Evolutionary conservation across 2,329 filamentous ascomycete species (phyloP), one percentile per base, ranked within the genome.

Genomic region (Cordyceps cateniannulata): DNA sequence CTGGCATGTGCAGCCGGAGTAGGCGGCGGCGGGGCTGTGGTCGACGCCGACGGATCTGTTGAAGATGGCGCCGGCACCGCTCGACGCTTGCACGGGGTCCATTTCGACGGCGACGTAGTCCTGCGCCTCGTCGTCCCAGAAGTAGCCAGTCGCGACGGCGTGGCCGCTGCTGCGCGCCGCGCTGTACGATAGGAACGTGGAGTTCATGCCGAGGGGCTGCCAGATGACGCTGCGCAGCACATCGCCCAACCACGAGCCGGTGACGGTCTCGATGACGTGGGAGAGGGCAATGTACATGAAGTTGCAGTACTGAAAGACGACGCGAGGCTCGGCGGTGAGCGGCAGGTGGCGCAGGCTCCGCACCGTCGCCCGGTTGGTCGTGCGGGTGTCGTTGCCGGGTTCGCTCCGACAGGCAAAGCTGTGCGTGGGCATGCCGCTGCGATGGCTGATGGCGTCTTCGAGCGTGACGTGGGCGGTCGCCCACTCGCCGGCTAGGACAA

Each of bases 371-470:
- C 35, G 20, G n/a, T 47, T 45, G 10, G 53, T 55, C 10, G 25
- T 12, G 38, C 16, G 24, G 10, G 25, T 47, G 20, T 45, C 40
- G 8, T 32, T 32, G n/a, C n/a, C n/a, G n/a, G 53, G 53, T 4
- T 55, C 42, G 53, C 35, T 25, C 40, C 53, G 3, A 14, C 25
- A 47, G 25, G 40, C 12, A 8, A 29, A 14, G 5, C 16, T 27
- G 40, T 45, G 53, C 4, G 22, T 20, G 10, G 50, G 20, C 35
- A 53, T 25, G 9, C 82, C 82, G 0, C 76, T 80, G 5, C 81
- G 74, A 65, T 85, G 82, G 50, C 76, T 76, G 1, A 82, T 71
- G 2, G 80, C 76, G 60, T 85, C 83, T 59, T 84, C 79, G 4
- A 85, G 67, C 0, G 80, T 85, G 44, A 82, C 68, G 62, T 80